phyloP scores from a whole-genome alignment of 805 yeast genomes.

The Candida golubevii region DNA sequence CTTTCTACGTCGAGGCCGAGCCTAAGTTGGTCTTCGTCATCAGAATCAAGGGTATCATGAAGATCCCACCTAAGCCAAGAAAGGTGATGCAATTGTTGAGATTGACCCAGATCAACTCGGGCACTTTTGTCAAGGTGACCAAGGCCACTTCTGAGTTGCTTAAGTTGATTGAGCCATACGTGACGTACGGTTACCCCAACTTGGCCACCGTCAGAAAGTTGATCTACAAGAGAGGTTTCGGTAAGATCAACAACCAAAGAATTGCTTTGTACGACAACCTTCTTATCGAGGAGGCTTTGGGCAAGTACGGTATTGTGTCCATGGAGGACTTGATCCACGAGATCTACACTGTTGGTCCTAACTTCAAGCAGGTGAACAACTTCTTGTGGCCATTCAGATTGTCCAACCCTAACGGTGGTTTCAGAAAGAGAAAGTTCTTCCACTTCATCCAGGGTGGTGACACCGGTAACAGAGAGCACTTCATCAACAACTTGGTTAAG shows the following conservation, averaged over 20 bases:
- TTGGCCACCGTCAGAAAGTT: conserved; percentile 88
- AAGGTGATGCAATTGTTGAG: conserved; percentile 93
- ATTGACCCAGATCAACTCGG: conserved; percentile 90
- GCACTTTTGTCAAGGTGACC: conserved; percentile 92
- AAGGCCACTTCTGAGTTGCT: conserved; percentile 92
- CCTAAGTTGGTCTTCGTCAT: conserved; percentile 90
- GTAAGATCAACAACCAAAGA: conserved; percentile 96
- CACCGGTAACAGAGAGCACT: conserved; percentile 96
- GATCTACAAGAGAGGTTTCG: conserved; percentile 96
- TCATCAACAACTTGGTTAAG: conserved; percentile 91
- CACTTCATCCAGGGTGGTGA: conserved; percentile 98
- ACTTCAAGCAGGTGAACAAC: conserved; percentile 98
- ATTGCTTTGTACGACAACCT: conserved; percentile 83
- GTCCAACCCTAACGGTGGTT: conserved; percentile 96
- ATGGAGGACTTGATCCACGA: conserved; percentile 95
- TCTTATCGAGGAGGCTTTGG: conserved; percentile 81
- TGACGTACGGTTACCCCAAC: conserved; percentile 97
- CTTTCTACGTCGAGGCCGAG: conserved; percentile 94
- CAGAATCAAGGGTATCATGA: conserved; percentile 99
- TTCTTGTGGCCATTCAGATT: conserved; percentile 97
- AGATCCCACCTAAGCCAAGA: conserved; percentile 99
- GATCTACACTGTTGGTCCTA: conserved; percentile 94
- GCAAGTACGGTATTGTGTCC: conserved; percentile 89
- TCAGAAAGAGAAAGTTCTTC: conserved; percentile 97
- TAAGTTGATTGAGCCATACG: conserved; percentile 93